These are phyloP conservation scores for Leccinum truebloodii DNA, from an alignment of 768 basidiomycete genomes.

Conservation along the genomic window DNA sequence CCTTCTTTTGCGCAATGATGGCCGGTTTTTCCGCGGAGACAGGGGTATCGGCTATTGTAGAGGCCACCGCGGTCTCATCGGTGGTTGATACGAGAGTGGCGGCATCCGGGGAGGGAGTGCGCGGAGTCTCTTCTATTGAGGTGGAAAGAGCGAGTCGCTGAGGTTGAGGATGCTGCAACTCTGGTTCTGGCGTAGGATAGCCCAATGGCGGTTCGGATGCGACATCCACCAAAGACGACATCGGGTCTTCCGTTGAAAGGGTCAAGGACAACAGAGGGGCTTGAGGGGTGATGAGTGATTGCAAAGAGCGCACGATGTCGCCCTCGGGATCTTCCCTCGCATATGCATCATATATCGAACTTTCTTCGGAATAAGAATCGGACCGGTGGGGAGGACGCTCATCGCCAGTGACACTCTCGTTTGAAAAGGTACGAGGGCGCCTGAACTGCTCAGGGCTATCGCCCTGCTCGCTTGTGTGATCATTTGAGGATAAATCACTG, in stretches of 20 bases:
- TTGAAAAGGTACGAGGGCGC: constrained; percentile 38
- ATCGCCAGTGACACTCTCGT: constrained; percentile 39
- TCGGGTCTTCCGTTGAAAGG: constrained; percentile 19
- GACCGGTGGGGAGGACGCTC: constrained; percentile 49
- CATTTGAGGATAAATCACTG: constrained; percentile 63
- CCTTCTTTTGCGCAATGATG: constrained; percentile 49
- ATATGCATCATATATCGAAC: constrained; percentile 85
- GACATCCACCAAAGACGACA: constrained; percentile 9
- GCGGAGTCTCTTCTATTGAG: constrained; percentile 40
- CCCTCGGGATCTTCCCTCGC: constrained; percentile 56
- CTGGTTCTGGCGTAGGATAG: constrained; percentile 36
- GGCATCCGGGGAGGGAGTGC: constrained; percentile 60
- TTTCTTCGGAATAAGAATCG: constrained; percentile 80
- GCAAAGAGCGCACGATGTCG: constrained; percentile 24
- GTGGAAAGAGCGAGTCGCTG: constrained; percentile 45
- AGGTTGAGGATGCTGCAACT: constrained; percentile 69
- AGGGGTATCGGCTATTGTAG: constrained; percentile 28
- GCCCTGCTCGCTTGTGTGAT: constrained; percentile 59
- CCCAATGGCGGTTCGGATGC: constrained; percentile 33
- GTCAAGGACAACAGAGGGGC: constrained; percentile 28
- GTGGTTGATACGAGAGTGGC: constrained; percentile 27
- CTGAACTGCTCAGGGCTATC: constrained; percentile 45
- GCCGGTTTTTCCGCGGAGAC: constrained; percentile 18
- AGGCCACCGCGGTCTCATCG: constrained; percentile 28
- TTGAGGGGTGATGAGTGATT: constrained; percentile 20